phyloP scores from a whole-genome alignment of 2,329 filamentous ascomycete genomes.

The Chrysoporthe deuterocubensis region DNA sequence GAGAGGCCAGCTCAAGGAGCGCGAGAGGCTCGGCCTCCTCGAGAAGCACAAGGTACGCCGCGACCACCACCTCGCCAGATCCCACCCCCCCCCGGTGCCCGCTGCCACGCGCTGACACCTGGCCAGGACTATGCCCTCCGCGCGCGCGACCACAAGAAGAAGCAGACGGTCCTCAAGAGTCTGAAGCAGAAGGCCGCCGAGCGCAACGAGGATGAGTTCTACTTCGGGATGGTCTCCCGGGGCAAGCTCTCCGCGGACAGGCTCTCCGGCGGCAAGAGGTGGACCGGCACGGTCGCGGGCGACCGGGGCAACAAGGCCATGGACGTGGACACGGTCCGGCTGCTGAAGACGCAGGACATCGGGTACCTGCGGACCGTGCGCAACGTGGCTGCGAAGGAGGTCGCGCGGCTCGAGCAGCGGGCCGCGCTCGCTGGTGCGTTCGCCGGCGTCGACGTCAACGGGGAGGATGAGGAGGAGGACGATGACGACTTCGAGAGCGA shows the following conservation, averaged over 20 bases:
- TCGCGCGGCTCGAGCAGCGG: conserved; percentile 57
- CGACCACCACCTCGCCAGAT: not conserved
- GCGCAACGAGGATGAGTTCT: conserved; percentile 75
- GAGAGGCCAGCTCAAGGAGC: conserved; percentile 83
- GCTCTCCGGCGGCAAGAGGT: conserved; percentile 51
- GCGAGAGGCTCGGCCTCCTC: conserved; percentile 84
- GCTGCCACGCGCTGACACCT: not conserved
- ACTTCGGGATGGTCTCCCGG: conserved; percentile 70
- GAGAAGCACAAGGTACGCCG: conserved; percentile 85
- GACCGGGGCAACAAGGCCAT: conserved; percentile 62
- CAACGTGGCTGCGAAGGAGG: conserved; percentile 63
- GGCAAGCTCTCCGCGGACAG: conserved; percentile 57
- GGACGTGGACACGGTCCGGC: conserved; percentile 59
- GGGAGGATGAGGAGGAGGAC: conserved; percentile 37
- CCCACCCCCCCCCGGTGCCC: not conserved
- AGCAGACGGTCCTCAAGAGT: conserved; percentile 62
- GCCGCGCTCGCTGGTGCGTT: conserved; percentile 49
- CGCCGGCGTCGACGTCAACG: conserved; percentile 37
- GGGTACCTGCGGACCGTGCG: conserved; percentile 67
- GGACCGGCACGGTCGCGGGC: conserved; percentile 60
- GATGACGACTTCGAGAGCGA: conserved; percentile 39
- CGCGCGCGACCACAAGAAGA: conserved; percentile 68
- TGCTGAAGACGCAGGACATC: conserved; percentile 72
- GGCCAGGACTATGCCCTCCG: conserved; percentile 68
- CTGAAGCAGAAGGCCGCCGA: conserved; percentile 66